Conservation (phyloP, 179 eudicot genomes). For the Carnegiea gigantea region DNA sequence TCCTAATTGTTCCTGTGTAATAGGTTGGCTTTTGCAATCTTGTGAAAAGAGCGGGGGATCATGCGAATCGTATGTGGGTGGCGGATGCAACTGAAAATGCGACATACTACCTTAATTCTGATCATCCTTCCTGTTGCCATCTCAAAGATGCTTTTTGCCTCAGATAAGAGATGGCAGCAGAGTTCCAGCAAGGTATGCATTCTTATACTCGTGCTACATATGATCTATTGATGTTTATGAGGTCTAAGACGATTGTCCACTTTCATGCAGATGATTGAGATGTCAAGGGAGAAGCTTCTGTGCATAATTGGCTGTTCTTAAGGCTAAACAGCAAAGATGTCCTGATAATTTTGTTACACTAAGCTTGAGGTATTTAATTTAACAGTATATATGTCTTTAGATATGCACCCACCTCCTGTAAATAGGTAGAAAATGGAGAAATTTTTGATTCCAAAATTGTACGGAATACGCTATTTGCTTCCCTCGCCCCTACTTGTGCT, state of each 20-base stretch:
- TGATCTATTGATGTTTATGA: background rate
- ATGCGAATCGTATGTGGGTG: conserved; percentile 68
- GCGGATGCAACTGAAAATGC: conserved; percentile 93
- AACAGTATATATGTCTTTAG: background rate
- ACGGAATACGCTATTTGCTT: background rate
- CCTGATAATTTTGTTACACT: background rate
- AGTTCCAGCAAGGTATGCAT: conserved; percentile 59
- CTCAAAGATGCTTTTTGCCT: conserved; percentile 64
- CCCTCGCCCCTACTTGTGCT: background rate
- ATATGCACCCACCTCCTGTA: background rate
- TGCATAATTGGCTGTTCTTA: background rate
- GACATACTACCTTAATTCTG: conserved; percentile 59
- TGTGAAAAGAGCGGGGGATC: conserved; percentile 68
- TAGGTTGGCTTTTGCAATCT: conserved; percentile 88
- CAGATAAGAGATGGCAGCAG: conserved; percentile 65
- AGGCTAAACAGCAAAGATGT: background rate
- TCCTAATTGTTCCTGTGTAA: conserved; percentile 3
- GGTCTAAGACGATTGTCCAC: conserved; percentile 3
- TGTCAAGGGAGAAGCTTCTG: background rate
- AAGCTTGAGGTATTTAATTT: background rate
- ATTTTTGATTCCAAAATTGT: background rate
- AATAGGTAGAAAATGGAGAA: background rate
- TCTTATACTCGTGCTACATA: background rate
- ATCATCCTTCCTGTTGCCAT: conserved; percentile 44
- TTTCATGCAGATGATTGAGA: conserved; percentile 36